Percentiles rank a stretch among this genome's conserved stretches.
These are phyloP conservation scores for Arctium minus DNA, from an alignment of 129 eudicot genomes.

Conservation along the genomic window DNA sequence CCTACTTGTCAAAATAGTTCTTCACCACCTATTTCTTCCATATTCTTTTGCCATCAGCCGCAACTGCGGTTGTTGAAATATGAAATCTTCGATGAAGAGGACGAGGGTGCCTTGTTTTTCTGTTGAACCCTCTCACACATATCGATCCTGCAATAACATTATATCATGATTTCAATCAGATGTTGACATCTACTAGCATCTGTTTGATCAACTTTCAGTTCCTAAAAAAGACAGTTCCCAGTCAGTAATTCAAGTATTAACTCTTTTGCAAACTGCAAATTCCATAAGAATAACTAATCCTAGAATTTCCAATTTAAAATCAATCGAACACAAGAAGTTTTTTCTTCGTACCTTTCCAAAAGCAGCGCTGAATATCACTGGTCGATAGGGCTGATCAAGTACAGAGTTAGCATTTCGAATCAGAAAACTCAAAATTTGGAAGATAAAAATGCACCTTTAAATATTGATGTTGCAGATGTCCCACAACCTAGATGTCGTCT, in stretches of 20 bases:
- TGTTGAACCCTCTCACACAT: slow-evolving; percentile 60
- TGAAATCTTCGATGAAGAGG: slow-evolving; percentile 34
- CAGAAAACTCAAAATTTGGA: background rate
- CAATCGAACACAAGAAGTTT: background rate
- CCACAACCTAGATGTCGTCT: slow-evolving; percentile 52
- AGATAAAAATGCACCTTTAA: slow-evolving; percentile 41
- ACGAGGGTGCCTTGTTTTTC: slow-evolving; percentile 30
- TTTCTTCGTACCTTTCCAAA: slow-evolving; percentile 46
- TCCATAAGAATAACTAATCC: background rate
- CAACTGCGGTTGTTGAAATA: slow-evolving; percentile 7
- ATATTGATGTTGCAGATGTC: slow-evolving; percentile 40
- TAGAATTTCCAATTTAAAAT: background rate
- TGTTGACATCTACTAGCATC: no score
- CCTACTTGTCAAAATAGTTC: background rate
- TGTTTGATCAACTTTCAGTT: no score
- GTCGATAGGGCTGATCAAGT: slow-evolving; percentile 31
- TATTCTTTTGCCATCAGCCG: slow-evolving; percentile 17
- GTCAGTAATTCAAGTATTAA: no score
- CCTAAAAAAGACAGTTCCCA: no score
- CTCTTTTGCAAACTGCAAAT: background rate
- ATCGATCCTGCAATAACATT: slow-evolving; percentile 42
- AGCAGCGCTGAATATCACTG: slow-evolving; percentile 35
- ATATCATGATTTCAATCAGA: no score
- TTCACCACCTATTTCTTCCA: background rate
- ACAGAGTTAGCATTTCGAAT: slow-evolving; percentile 5